Evolutionary conservation across 1,284 basidiomycete species (phyloP).

Genomic region (Sanghuangporus sanghuang): DNA sequence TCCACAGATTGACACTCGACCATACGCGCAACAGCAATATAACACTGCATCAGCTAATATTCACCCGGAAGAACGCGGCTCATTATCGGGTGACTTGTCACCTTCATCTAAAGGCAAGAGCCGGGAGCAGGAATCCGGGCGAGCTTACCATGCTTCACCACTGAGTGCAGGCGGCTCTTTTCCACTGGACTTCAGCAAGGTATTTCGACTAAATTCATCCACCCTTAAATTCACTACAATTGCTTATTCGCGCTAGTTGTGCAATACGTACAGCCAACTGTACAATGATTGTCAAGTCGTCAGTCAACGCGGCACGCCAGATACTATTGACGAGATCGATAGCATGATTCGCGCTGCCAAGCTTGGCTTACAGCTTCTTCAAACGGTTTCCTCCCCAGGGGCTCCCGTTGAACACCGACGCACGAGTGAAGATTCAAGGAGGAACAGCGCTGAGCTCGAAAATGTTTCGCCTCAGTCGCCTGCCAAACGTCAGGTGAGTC

Average conservation of each 20-base stretch:
- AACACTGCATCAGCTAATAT: neutral
- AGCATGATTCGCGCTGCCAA: slow-evolving; percentile 45
- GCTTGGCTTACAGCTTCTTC: slow-evolving; percentile 48
- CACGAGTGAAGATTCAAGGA: slow-evolving; percentile 17
- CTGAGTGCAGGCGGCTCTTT: neutral
- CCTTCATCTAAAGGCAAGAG: slow-evolving; percentile 18
- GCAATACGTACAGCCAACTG: slow-evolving; percentile 42
- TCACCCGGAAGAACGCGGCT: slow-evolving; percentile 7
- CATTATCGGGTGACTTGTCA: slow-evolving; percentile 3
- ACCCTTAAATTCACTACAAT: neutral
- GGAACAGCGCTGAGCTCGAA: slow-evolving; percentile 9
- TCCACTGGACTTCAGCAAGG: slow-evolving; percentile 12
- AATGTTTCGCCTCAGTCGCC: slow-evolving; percentile 7
- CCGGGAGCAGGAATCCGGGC: slow-evolving; percentile 12
- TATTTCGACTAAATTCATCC: neutral
- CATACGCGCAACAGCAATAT: slow-evolving; percentile 11
- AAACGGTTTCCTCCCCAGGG: slow-evolving; percentile 31
- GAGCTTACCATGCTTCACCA: slow-evolving; percentile 7
- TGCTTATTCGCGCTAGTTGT: slow-evolving; percentile 28
- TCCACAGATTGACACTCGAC: slow-evolving; percentile 5
- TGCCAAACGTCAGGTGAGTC: slow-evolving; percentile 37
- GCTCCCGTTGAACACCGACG: slow-evolving; percentile 14
- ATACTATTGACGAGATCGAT: slow-evolving; percentile 36
- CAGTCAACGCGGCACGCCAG: slow-evolving; percentile 25
- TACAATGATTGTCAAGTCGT: slow-evolving; percentile 35